Evolutionary conservation across 2,329 filamentous ascomycete genomes (phyloP).

Genomic region (Grosmannia serpens): DNA sequence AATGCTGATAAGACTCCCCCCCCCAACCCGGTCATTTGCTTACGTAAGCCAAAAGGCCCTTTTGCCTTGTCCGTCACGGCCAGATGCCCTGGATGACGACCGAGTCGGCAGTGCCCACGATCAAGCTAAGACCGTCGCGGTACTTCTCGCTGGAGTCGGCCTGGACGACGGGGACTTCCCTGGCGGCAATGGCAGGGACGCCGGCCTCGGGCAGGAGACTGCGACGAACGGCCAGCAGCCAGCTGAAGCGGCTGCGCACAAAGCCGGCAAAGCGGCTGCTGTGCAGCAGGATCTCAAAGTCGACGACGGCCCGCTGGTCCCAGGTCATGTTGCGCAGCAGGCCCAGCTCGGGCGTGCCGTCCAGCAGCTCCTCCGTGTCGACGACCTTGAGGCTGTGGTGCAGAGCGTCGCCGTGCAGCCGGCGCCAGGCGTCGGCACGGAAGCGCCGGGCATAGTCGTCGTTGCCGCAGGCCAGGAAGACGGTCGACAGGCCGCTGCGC

Average conservation of each 20-base stretch:
- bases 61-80: no score
- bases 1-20: no score
- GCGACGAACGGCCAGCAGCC: constrained; percentile 7
- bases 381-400: constrained; percentile 17
- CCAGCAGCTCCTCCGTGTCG: constrained; percentile 23
- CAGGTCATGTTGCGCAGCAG: constrained; percentile 20
- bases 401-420: constrained; percentile 18
- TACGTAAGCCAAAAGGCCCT: no score
- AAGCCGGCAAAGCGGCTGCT: constrained; percentile 8
- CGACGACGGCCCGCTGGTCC: constrained; percentile 10
- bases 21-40: no score
- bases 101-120: constrained; percentile 5
- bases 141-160: constrained; percentile 4
- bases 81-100: constrained; percentile 11
- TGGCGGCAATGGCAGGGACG: background rate
- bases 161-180: background rate
- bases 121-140: constrained; percentile 9
- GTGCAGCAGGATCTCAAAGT: constrained; percentile 9
- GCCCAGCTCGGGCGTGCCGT: constrained; percentile 15
- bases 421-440: constrained; percentile 9
- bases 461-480: constrained; percentile 27
- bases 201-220: constrained; percentile 11
- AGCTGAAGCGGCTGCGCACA: constrained; percentile 11
- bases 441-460: constrained; percentile 19
- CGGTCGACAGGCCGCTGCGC: constrained; percentile 15